These are phyloP conservation scores for Trametes cubensis DNA, from an alignment of 768 basidiomycete species.

Conservation along the genomic window DNA sequence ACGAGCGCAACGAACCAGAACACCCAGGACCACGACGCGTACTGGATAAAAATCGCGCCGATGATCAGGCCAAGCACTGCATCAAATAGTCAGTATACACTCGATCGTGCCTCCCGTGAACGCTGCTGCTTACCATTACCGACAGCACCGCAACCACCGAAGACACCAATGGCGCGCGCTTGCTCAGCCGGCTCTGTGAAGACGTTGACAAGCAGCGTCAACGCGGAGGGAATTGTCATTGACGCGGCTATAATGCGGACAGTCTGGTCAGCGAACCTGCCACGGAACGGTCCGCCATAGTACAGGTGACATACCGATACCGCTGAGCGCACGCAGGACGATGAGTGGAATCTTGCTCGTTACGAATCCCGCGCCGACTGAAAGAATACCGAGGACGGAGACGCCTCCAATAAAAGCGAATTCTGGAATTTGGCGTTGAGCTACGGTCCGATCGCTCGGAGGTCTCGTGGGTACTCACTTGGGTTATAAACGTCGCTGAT, in stretches of 20 bases:
- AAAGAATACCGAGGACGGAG: slow-evolving; percentile 32
- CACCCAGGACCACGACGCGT: slow-evolving; percentile 46
- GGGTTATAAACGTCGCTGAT: slow-evolving; percentile 39
- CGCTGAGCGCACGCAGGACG: slow-evolving; percentile 37
- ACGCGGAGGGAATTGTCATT: slow-evolving; percentile 46
- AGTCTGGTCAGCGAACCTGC: neutral
- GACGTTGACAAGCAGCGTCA: slow-evolving; percentile 48
- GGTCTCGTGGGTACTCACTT: slow-evolving; percentile 27
- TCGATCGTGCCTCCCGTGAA: neutral
- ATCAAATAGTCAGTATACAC: neutral
- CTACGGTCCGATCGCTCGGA: neutral
- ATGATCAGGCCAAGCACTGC: slow-evolving; percentile 39
- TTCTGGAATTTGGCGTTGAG: slow-evolving; percentile 23
- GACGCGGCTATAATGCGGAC: slow-evolving; percentile 37
- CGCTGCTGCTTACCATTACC: slow-evolving; percentile 41
- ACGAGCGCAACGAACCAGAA: slow-evolving; percentile 50
- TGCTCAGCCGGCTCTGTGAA: slow-evolving; percentile 49
- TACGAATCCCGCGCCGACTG: slow-evolving; percentile 36
- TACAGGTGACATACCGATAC: slow-evolving; percentile 29
- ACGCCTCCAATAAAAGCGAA: slow-evolving; percentile 35
- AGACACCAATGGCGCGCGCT: slow-evolving; percentile 45
- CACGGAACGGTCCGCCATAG: neutral
- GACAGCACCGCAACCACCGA: slow-evolving; percentile 48
- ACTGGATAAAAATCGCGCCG: slow-evolving; percentile 42
- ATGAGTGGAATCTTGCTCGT: slow-evolving; percentile 37